Percentiles rank a stretch among this genome's conserved stretches.
Evolutionary conservation across 371 early-diverging fungal genomes (phyloP).

Genomic region (Actinomortierella ambigua): DNA sequence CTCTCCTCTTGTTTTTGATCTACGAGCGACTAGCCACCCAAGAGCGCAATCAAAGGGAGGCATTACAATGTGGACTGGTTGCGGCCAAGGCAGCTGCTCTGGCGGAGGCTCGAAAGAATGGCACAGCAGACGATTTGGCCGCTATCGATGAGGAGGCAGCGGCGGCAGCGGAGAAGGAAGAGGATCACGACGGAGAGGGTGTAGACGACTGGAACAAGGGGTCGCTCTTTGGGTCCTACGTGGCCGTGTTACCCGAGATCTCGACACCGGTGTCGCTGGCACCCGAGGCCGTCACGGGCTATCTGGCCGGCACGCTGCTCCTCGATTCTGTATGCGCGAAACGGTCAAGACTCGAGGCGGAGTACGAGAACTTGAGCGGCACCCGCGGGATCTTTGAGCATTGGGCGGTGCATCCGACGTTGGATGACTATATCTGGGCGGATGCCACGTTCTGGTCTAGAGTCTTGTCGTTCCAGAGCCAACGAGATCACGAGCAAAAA

Average conservation of each 20-base stretch:
- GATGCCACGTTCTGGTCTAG: constrained; percentile 60
- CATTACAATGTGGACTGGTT: no score
- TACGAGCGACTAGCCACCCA: constrained; percentile 10
- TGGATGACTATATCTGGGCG: constrained; percentile 57
- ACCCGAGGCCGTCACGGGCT: constrained; percentile 21
- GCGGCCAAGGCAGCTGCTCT: no score
- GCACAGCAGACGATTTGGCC: no score
- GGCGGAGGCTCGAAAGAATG: no score
- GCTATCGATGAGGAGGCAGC: no score
- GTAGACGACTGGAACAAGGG: no score
- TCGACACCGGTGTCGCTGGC: constrained; percentile 33
- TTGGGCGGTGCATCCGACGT: constrained; percentile 44
- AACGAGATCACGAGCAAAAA: constrained; percentile 7
- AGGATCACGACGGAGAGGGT: no score
- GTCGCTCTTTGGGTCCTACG: constrained; percentile 14
- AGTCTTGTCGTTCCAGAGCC: constrained; percentile 48
- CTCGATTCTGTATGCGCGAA: constrained; percentile 49
- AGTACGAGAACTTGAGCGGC: constrained; percentile 33
- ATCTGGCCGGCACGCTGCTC: constrained; percentile 51
- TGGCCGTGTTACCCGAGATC: constrained; percentile 23
- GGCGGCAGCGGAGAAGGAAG: no score
- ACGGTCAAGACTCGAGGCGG: constrained; percentile 26
- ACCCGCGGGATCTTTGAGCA: constrained; percentile 15
- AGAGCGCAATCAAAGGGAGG: no score
- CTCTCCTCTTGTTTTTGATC: constrained; percentile 25